Base-by-base conservation (phyloP, 352 stramenopile genomes). In the Phytophthora citricola region DNA sequence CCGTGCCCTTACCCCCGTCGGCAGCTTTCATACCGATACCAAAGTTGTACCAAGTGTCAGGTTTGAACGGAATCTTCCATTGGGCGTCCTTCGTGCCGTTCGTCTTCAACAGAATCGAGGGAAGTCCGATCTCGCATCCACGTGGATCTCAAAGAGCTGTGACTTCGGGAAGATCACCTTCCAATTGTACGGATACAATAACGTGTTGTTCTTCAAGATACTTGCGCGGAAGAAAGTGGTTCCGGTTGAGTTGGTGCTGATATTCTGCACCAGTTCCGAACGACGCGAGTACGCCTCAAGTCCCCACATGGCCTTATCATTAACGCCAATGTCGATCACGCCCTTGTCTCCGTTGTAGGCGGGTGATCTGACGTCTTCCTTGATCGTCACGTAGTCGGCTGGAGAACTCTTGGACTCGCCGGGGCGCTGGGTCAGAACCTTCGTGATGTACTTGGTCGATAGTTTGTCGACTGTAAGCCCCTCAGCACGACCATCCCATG, bases 91-190 rank as follows among this genome's bases (percentile, higher is more conserved):
- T 50, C 24, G 57, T 69, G 24, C 62, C 52, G 17, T 77, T 75
- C 5, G 63, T 79, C 53, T 70, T 62, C 57, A 76, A 83, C 43
- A 78, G 53, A 44, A 83, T 73, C 48, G 68, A 75, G 8, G 72
- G n/a, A 73, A 56, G 36, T 68, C 62, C 4, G 49, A 56, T 11
- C 58, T 76, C 41, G 68, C 64, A 51, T 85, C 73, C 32, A 82
- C 65, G 53, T 67, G 75, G 27, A 85, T 61, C 46, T 82, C 71
- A 51, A 78, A 85, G 22, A 75, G 52, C 45, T 85, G 71, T 12
- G 71, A 85, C 62, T 81, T 64, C 0, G 73, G 71, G 58, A 85
- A 85, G 59, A 79, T 64, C 20, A 82, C 51, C 40, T 85, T 74
- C 76, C 76, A 85, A 27, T 32, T 50, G 52, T 66, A 59, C 24